These are phyloP conservation scores for Leishmania gerbilli DNA, from an alignment of 208 protist species.

Conservation along the genomic window DNA sequence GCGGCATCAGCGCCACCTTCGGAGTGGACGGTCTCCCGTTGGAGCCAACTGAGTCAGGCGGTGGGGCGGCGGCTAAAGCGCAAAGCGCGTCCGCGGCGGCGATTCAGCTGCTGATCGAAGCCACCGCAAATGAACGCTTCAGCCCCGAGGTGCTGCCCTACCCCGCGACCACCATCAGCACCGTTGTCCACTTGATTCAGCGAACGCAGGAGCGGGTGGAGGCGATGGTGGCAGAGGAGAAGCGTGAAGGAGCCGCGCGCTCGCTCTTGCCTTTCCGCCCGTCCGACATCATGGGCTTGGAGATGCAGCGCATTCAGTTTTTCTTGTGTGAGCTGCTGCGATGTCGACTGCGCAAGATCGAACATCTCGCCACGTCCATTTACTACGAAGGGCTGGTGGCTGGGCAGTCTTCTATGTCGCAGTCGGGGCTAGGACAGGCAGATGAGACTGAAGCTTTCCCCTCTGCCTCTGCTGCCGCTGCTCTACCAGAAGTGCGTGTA, in stretches of 20 bases:
- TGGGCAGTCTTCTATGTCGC: constrained; percentile 20
- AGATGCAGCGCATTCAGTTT: constrained; percentile 83
- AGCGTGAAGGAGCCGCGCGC: constrained; percentile 23
- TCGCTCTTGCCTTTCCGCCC: constrained; percentile 82
- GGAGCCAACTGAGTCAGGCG: not conserved
- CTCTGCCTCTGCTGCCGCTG: not conserved
- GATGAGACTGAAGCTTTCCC: not conserved
- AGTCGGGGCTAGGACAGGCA: not conserved
- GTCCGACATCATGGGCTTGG: constrained; percentile 74
- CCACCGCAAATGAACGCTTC: constrained; percentile 76
- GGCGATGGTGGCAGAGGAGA: constrained; percentile 51
- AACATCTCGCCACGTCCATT: constrained; percentile 60
- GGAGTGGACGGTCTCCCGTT: constrained; percentile 9
- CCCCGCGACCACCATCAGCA: constrained; percentile 53
- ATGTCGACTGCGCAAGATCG: constrained; percentile 83
- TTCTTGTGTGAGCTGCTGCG: constrained; percentile 85
- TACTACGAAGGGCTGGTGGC: constrained; percentile 63
- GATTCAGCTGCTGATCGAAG: constrained; percentile 65
- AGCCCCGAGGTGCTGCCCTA: constrained; percentile 85
- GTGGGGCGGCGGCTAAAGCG: not conserved
- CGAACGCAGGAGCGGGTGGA: constrained; percentile 41
- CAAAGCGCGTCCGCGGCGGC: constrained; percentile 8
- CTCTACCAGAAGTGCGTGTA: constrained; percentile 34
- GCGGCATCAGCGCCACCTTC: constrained; percentile 6
- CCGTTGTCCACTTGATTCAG: constrained; percentile 49